Evolutionary conservation across 2,329 filamentous ascomycete species (phyloP), one percentile per base, ranked within the genome.

Genomic region (Bipolaris gigantea): DNA sequence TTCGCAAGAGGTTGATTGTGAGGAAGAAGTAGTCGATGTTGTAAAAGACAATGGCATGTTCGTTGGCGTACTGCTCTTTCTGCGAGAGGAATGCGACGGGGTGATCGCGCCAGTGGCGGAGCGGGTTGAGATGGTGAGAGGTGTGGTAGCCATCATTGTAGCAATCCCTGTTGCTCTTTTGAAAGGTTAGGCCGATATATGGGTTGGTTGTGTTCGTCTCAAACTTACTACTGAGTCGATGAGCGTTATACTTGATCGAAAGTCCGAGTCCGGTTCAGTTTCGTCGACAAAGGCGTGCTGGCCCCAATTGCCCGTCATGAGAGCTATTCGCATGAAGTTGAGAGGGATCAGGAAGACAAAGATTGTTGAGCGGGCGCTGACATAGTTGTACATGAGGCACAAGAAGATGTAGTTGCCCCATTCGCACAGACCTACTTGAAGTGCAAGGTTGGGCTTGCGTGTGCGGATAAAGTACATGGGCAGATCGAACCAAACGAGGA

Each of bases 241-340:
- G 21, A 93, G 70, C 0, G 89, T 92, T 60, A 92, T 89, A 71
- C 89, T 92, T 0, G 87, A 90, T 33, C 89, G 81, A 64, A 86
- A 92, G 67, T 93, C 89, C 0, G 88, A 92, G 65, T 89, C 83
- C 0, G 89, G 89, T 61, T 90, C 86, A 11, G 84, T 77, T 18
- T 86, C 83, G 64, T 93, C 89, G 6, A 93, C 89, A 59, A 93
- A 86, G 1, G 89, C 89, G 70, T 93, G 89, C 70, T 93, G 89
- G 3, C 88, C 89, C 88, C 89, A 93, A 69, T 93, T 93, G 1
- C 89, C 89, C 7, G 89, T 80, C 89, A 92, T 93, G 59, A 93
- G 73, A 0, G 85, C 89, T 16, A 90, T 63, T 0, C 89, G 81
- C 73, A 92, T 80, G 27, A 88, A 72, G 2, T 83, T 61, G 18